Conservation (phyloP, 768 basidiomycete genomes). For the Boletus fagicola region DNA sequence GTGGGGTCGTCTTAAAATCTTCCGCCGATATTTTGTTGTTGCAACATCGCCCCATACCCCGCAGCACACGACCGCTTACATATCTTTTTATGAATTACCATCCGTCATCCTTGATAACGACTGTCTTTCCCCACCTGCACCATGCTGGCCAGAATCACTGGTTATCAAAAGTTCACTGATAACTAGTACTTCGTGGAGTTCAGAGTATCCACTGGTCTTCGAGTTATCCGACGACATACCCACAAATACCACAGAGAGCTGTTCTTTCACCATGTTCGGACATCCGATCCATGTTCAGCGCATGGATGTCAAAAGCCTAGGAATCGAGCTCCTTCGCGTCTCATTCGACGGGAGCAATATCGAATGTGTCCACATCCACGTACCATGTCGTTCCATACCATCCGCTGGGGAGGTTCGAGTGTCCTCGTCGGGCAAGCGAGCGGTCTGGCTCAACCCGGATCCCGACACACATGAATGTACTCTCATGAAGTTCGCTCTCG, state of each 20-base stretch:
- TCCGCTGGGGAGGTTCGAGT: slow-evolving; percentile 15
- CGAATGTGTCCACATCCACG: neutral
- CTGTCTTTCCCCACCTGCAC: neutral
- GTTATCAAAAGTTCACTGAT: slow-evolving; percentile 5
- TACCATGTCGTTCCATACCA: slow-evolving; percentile 13
- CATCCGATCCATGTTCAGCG: neutral
- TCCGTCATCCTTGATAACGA: slow-evolving; percentile 9
- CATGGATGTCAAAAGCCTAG: neutral
- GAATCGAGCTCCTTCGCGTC: slow-evolving; percentile 9
- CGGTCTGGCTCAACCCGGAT: slow-evolving; percentile 16
- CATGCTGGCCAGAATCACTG: slow-evolving; percentile 18
- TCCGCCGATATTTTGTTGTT: slow-evolving; percentile 9
- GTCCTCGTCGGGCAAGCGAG: slow-evolving; percentile 21
- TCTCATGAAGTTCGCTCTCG: slow-evolving; percentile 50
- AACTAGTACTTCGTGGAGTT: slow-evolving; percentile 17
- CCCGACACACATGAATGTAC: slow-evolving; percentile 38
- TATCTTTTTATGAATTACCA: slow-evolving; percentile 19
- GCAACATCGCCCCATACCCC: slow-evolving; percentile 1
- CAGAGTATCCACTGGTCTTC: neutral
- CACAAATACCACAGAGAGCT: neutral
- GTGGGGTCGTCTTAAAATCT: slow-evolving; percentile 17
- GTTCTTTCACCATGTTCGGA: slow-evolving; percentile 18
- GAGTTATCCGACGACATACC: slow-evolving; percentile 18
- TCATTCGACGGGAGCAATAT: slow-evolving; percentile 15
- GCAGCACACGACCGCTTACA: neutral